Conservation (phyloP, 345 rosid species). For the Corymbia maculata region DNA sequence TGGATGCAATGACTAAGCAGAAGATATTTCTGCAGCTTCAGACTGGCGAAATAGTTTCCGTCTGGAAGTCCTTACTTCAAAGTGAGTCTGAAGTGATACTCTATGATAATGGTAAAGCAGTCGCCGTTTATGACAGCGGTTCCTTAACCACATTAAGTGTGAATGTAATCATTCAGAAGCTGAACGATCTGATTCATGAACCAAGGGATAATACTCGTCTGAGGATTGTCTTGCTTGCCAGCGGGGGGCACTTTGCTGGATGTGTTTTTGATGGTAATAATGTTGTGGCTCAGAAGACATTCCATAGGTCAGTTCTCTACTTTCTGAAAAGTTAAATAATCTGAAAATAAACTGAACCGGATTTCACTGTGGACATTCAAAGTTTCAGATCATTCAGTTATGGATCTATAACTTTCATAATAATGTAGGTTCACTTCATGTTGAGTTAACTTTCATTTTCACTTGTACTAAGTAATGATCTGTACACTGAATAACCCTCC, state of each 20-base stretch:
- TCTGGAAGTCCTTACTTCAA: slow-evolving; percentile 67
- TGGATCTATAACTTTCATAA: not conserved
- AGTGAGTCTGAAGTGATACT: slow-evolving; percentile 52
- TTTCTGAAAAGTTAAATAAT: not conserved
- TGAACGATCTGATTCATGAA: slow-evolving; percentile 34
- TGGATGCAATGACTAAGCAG: slow-evolving; percentile 24
- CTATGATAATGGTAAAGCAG: slow-evolving; percentile 21
- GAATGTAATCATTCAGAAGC: slow-evolving; percentile 49
- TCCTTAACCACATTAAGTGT: slow-evolving; percentile 15
- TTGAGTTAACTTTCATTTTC: not conserved
- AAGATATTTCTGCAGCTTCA: slow-evolving; percentile 57
- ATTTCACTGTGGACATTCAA: not conserved
- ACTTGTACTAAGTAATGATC: not conserved
- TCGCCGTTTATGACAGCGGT: not conserved
- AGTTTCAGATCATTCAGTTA: not conserved
- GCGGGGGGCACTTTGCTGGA: slow-evolving; percentile 93
- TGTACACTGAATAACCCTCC: not conserved
- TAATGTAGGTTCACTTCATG: not conserved
- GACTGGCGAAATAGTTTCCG: slow-evolving; percentile 60
- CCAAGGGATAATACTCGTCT: slow-evolving; percentile 28
- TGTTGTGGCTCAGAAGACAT: slow-evolving; percentile 77
- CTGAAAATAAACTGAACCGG: not conserved
- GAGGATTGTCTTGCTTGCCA: slow-evolving; percentile 72
- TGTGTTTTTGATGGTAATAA: slow-evolving; percentile 67
- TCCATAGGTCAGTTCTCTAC: slow-evolving; percentile 58